phyloP scores from a whole-genome alignment of 129 eudicot genomes.

The Pulicaria dysenterica region DNA sequence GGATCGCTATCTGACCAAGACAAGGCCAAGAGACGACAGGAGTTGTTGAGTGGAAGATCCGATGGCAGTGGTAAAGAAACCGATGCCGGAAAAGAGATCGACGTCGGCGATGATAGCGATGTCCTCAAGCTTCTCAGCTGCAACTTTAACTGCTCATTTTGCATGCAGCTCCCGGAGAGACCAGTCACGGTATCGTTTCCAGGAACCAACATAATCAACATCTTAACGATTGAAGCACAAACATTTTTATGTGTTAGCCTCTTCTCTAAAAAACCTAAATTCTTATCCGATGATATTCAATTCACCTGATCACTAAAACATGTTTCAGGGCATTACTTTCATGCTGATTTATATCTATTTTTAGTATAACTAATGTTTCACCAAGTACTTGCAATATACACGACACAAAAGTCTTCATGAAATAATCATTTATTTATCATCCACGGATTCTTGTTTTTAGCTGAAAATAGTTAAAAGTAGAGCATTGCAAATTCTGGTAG shows the following conservation, averaged over 20 bases:
- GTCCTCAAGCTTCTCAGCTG: conserved; percentile 57
- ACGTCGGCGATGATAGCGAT: conserved; percentile 29
- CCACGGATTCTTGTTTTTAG: conserved; percentile 8
- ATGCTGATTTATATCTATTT: conserved; percentile 28
- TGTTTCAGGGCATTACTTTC: neutral
- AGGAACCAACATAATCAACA: conserved; percentile 1
- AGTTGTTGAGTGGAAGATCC: conserved; percentile 47
- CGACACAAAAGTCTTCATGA: conserved; percentile 18
- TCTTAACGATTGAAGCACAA: neutral
- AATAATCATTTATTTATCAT: neutral
- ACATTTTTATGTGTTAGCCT: neutral
- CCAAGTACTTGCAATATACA: neutral
- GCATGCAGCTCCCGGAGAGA: conserved; percentile 85
- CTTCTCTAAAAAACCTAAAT: conserved; percentile 23
- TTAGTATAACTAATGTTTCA: neutral
- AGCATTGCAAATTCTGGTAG: conserved; percentile 15
- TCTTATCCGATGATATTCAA: conserved; percentile 3
- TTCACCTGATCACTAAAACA: neutral
- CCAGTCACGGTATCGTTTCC: conserved; percentile 60
- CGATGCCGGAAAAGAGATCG: conserved; percentile 23
- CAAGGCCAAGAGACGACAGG: conserved; percentile 71
- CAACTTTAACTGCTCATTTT: conserved; percentile 67
- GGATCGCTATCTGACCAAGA: conserved; percentile 56
- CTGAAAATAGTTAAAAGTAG: conserved; percentile 31
- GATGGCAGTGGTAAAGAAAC: conserved; percentile 9